These are phyloP conservation scores for Amphicarpaea edgeworthii DNA, from an alignment of 306 rosid species.

Conservation along the genomic window DNA sequence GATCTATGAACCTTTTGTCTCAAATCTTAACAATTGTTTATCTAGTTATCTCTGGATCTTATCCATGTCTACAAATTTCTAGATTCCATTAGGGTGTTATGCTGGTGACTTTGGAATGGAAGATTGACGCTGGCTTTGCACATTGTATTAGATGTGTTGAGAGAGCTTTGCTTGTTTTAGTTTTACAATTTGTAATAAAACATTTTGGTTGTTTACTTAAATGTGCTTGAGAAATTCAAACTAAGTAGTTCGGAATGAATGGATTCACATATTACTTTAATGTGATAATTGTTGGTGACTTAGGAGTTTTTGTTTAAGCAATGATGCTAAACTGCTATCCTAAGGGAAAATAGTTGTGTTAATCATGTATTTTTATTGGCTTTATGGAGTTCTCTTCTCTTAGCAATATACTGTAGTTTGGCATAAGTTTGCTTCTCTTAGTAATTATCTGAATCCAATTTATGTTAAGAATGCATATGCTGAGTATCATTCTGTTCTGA, in stretches of 20 bases:
- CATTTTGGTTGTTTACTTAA: slow-evolving; percentile 34
- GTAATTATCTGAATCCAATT: not conserved
- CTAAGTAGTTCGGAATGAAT: slow-evolving; percentile 21
- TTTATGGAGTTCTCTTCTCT: not conserved
- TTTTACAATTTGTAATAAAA: slow-evolving; percentile 54
- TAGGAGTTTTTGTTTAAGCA: not conserved
- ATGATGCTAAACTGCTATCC: not conserved
- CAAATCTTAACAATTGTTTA: not conserved
- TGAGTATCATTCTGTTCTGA: not conserved
- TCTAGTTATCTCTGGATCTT: not conserved
- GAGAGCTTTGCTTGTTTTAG: slow-evolving; percentile 42
- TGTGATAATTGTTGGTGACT: not conserved
- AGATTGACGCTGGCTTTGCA: slow-evolving; percentile 39
- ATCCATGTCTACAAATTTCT: not conserved
- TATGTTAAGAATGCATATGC: not conserved
- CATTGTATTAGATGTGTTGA: slow-evolving; percentile 10
- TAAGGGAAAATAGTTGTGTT: not conserved
- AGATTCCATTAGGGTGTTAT: slow-evolving; percentile 10
- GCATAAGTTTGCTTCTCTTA: not conserved
- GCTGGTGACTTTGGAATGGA: slow-evolving; percentile 61
- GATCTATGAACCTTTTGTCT: not conserved
- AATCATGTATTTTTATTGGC: not conserved
- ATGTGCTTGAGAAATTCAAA: slow-evolving; percentile 16
- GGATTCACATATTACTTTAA: slow-evolving; percentile 25
- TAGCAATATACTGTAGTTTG: not conserved